These are phyloP conservation scores for Suillus plorans DNA, from an alignment of 768 basidiomycete genomes.

Conservation along the genomic window DNA sequence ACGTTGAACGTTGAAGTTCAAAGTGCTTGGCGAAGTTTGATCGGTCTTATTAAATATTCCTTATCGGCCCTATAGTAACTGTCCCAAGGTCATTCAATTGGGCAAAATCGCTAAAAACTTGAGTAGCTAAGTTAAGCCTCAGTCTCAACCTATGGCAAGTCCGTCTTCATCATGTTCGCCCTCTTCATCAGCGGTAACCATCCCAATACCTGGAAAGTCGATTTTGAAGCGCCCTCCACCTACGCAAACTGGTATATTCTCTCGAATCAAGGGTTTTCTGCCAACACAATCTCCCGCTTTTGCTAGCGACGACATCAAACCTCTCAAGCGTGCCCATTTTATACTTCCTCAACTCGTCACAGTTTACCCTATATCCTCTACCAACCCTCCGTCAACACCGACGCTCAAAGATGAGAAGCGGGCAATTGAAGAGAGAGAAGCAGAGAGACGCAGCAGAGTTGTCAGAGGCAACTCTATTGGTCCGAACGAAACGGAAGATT, in stretches of 20 bases:
- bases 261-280: conserved; percentile 71
- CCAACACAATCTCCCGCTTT: conserved; percentile 48
- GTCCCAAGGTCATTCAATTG: not conserved
- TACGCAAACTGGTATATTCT: conserved; percentile 65
- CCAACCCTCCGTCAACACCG: conserved; percentile 81
- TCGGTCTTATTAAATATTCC: not conserved
- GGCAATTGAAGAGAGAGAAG: conserved; percentile 75
- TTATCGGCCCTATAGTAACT: not conserved
- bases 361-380: conserved; percentile 86
- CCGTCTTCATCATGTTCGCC: conserved; percentile 57
- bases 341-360: conserved; percentile 84
- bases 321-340: conserved; percentile 88
- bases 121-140: not conserved
- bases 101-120: not conserved
- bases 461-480: conserved; percentile 53
- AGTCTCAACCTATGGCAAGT: conserved; percentile 19
- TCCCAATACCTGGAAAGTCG: conserved; percentile 76
- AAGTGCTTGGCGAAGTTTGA: not conserved
- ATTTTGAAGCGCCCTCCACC: conserved; percentile 80
- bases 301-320: conserved; percentile 47
- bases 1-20: no score
- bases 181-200: conserved; percentile 79
- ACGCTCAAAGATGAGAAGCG: conserved; percentile 79
- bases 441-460: conserved; percentile 63
- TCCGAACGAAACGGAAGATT: conserved; percentile 47